Base-by-base conservation (phyloP, 2,329 filamentous ascomycete species). In the Arachnomyces sp. region DNA sequence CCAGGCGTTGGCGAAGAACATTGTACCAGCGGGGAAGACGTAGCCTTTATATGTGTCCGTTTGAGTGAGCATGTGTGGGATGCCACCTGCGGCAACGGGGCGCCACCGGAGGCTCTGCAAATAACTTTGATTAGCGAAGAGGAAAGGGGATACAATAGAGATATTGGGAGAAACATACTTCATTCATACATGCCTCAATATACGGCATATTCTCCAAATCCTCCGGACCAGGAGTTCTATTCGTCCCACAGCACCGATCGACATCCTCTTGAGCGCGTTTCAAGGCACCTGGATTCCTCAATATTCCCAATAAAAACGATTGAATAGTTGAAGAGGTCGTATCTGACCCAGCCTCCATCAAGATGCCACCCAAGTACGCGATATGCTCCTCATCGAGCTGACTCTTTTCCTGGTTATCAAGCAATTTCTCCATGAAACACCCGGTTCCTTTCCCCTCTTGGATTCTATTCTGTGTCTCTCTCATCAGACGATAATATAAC, bases 321-420 rank as follows among this genome's bases (percentile, higher is more conserved):
- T 49, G 44, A 7, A 53, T 16, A 11, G 44, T 49, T 1, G 48
- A 44, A 12, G 49, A 48, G 3, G 51, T 52, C 9, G 51, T 52
- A 39, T 53, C 51, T 1, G 48, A 52, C 2, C 51, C 51, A 9
- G 46, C 53, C 28, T 53, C 51, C 29, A 55, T 47, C 14, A 46
- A 18, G 31, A 39, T 34, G 12, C 42, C 42, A 15, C 34, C 38
- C 32, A 47, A 42, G 39, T 39, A 38, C 16, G 37, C 40, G 17
- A 35, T 34, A 17, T 32, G 34, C 12, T 34, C 40, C 15, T 42
- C 40, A 31, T 32, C 30, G 14, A 38, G 38, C 11, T 34, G 34
- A 7, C 33, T 30, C 11, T 13, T n/a, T 18, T 42, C 30, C 13
- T 42, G 40, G 2, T 28, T 21, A 25, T 38, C 29, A 12, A 31